A percentile compares a stretch with the other conserved stretches of the same genome.
Conservation (phyloP, 208 protist species). For the Leishmania aethiopica region DNA sequence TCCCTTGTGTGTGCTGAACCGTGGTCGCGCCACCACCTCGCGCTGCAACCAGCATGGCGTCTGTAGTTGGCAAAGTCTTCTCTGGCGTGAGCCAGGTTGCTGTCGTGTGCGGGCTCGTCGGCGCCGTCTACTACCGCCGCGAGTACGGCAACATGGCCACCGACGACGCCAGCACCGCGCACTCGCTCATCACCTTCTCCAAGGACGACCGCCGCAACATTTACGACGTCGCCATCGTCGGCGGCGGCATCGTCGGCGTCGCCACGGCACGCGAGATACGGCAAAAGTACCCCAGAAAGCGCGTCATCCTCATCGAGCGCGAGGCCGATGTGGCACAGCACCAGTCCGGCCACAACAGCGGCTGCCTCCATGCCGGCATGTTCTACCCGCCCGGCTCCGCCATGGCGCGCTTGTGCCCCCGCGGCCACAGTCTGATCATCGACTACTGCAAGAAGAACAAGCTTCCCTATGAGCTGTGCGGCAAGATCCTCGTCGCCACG, state of each 20-base stretch:
- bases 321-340: conserved; percentile 89
- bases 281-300: conserved; percentile 64
- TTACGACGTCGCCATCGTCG: conserved; percentile 92
- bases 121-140: conserved; percentile 53
- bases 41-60: conserved; percentile 1
- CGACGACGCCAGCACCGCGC: conserved; percentile 26
- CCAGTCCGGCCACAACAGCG: conserved; percentile 92
- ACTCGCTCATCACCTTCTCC: conserved; percentile 51
- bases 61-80: conserved; percentile 21
- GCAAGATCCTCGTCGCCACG: conserved; percentile 91
- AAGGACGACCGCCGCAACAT: conserved; percentile 43
- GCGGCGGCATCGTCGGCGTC: conserved; percentile 88
- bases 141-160: conserved; percentile 47
- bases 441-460: conserved; percentile 88
- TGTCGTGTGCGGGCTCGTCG: conserved; percentile 41
- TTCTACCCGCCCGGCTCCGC: conserved; percentile 84
- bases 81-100: conserved; percentile 38
- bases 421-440: conserved; percentile 84
- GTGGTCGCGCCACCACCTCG: not conserved
- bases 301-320: conserved; percentile 85
- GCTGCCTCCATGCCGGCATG: conserved; percentile 93
- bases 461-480: conserved; percentile 77
- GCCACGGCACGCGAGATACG: conserved; percentile 78
- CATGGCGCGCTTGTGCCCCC: conserved; percentile 86
- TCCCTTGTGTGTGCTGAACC: not conserved